These are phyloP conservation scores for Kuraishia floccosa DNA, from an alignment of 805 yeast species.

Conservation along the genomic window DNA sequence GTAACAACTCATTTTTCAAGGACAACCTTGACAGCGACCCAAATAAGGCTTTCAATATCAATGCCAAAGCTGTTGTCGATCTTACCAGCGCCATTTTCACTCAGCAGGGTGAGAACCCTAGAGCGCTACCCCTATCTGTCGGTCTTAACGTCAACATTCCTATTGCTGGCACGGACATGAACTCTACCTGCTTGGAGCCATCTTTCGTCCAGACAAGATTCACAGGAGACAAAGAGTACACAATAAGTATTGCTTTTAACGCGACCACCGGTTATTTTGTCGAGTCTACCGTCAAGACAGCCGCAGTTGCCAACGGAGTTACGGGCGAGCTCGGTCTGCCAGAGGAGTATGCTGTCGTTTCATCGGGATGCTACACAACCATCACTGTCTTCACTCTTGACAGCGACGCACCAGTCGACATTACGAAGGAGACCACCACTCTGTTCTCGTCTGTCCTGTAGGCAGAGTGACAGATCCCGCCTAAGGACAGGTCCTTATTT, in stretches of 20 bases:
- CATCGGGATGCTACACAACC: constrained; percentile 26
- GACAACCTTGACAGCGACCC: constrained; percentile 31
- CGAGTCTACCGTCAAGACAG: constrained; percentile 9
- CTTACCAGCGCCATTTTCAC: constrained; percentile 25
- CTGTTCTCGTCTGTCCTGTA: constrained; percentile 8
- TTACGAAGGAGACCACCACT: constrained; percentile 4
- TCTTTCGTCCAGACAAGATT: constrained; percentile 31
- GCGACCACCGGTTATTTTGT: constrained; percentile 21
- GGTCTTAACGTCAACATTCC: constrained; percentile 42
- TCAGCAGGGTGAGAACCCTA: constrained; percentile 22
- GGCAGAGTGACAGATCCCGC: no score
- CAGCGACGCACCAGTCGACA: constrained; percentile 21
- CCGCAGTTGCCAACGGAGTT: constrained; percentile 15
- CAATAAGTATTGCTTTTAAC: constrained; percentile 24
- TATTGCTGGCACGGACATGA: constrained; percentile 26
- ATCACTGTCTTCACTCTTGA: constrained; percentile 38
- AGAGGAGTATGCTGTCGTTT: constrained; percentile 24
- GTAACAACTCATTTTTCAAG: constrained; percentile 35
- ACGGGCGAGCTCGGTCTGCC: constrained; percentile 34
- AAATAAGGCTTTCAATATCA: constrained; percentile 29
- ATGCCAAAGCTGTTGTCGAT: constrained; percentile 26
- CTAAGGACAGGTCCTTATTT: no score
- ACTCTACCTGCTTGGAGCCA: constrained; percentile 26
- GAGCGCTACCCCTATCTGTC: constrained; percentile 28
- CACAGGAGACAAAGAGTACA: constrained; percentile 25